Percentiles rank a stretch among this genome's conserved stretches.
Evolutionary conservation across 179 eudicot species (phyloP).

Genomic region (Silene coronaria): DNA sequence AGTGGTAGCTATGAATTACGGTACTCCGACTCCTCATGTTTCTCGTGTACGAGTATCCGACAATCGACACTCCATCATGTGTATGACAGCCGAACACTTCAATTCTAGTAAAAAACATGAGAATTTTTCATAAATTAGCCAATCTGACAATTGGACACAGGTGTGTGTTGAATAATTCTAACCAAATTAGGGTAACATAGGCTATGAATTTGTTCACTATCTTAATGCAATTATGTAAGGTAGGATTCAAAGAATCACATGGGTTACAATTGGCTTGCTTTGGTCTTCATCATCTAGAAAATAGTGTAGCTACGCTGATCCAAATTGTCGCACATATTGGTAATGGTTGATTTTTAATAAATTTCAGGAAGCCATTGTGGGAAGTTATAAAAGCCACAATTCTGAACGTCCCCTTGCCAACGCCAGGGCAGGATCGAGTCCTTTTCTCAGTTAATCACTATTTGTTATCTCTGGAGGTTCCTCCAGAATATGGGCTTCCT

Average conservation of each 20-base stretch:
- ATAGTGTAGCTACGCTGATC: not conserved
- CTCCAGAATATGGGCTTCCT: constrained; percentile 72
- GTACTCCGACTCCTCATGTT: not conserved
- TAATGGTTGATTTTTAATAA: not conserved
- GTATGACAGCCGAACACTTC: not conserved
- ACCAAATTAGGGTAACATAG: not conserved
- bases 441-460: constrained; percentile 72
- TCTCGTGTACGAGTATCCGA: not conserved
- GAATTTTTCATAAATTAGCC: not conserved
- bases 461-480: constrained; percentile 71
- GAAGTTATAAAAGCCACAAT: constrained; percentile 56
- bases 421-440: constrained; percentile 64
- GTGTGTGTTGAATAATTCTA: not conserved
- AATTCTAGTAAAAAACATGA: not conserved
- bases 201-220: not conserved
- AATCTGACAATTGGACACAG: not conserved
- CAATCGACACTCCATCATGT: not conserved
- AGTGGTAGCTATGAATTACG: not conserved
- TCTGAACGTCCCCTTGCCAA: constrained; percentile 62
- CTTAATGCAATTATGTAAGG: not conserved
- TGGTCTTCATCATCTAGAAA: not conserved
- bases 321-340: not conserved
- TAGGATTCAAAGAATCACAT: not conserved
- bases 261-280: not conserved
- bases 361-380: constrained; percentile 75